Conservation (phyloP, 176 grass and related monocot genomes). For the Alloteropsis semialata region DNA sequence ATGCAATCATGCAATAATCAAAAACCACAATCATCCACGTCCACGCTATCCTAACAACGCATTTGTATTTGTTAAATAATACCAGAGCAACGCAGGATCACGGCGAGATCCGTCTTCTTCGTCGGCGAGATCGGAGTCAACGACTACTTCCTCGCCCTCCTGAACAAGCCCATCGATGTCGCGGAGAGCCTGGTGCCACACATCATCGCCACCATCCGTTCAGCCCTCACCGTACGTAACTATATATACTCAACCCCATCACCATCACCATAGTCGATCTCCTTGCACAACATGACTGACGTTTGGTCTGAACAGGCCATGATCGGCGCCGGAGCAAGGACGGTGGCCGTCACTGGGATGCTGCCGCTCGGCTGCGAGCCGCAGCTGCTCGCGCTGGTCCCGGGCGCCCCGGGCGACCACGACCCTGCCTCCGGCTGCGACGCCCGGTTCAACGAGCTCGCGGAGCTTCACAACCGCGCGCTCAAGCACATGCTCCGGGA, state of each 20-base stretch:
- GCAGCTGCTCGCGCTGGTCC: constrained; percentile 23
- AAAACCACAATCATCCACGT: too few species aligned
- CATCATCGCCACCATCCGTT: constrained; percentile 36
- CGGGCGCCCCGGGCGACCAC: constrained; percentile 1
- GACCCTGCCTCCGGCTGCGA: constrained; percentile 47
- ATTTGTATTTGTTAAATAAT: too few species aligned
- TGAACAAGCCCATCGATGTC: constrained; percentile 20
- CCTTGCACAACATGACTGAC: too few species aligned
- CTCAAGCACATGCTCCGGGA: constrained; percentile 14
- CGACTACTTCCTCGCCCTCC: constrained; percentile 52
- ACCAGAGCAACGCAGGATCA: background rate
- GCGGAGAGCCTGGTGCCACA: constrained; percentile 37
- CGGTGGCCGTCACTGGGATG: constrained; percentile 48
- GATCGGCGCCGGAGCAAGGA: constrained; percentile 40
- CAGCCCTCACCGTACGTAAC: constrained; percentile 21
- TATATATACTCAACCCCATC: too few species aligned
- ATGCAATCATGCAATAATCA: too few species aligned
- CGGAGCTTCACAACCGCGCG: constrained; percentile 47
- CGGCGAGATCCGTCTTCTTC: constrained; percentile 6
- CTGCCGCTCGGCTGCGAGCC: constrained; percentile 56
- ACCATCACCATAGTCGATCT: too few species aligned
- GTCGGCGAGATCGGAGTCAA: constrained; percentile 76
- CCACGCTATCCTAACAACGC: too few species aligned
- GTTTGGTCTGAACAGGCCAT: background rate
- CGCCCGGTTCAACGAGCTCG: constrained; percentile 42